Percentiles rank a stretch among this genome's conserved stretches.
These are phyloP conservation scores for Agrocybe praecox DNA, from an alignment of 768 basidiomycete species.

Conservation along the genomic window DNA sequence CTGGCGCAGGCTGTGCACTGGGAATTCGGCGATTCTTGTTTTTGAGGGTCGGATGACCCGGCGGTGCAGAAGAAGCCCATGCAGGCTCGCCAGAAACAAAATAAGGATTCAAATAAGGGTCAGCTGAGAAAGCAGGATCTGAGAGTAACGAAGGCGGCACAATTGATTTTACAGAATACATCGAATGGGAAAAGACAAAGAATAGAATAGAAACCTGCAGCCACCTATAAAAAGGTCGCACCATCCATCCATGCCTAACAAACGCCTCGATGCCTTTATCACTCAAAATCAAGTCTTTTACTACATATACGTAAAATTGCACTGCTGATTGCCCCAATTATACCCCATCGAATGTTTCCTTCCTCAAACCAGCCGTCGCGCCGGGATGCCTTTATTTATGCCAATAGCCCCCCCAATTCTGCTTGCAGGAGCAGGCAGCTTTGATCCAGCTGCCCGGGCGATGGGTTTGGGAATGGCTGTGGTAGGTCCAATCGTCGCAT, in stretches of 20 bases:
- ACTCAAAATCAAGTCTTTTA: no score
- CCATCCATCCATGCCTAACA: not conserved
- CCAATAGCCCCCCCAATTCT: conserved; percentile 18
- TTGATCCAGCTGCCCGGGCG: conserved; percentile 19
- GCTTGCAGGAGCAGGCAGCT: conserved; percentile 23
- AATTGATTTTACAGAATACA: conserved; percentile 22
- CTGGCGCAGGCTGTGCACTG: conserved; percentile 8
- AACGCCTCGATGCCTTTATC: no score
- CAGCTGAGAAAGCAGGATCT: conserved; percentile 60
- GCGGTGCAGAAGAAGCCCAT: conserved; percentile 26
- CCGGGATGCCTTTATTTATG: conserved; percentile 4
- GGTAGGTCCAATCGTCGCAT: conserved; percentile 17
- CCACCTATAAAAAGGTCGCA: not conserved
- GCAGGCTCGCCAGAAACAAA: conserved; percentile 29
- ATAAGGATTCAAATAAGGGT: conserved; percentile 54
- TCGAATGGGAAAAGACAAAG: conserved; percentile 7
- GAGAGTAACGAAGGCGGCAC: conserved; percentile 35
- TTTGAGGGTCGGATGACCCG: conserved; percentile 33
- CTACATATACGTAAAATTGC: no score
- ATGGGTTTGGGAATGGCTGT: conserved; percentile 32
- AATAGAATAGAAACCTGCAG: not conserved
- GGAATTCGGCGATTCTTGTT: conserved; percentile 17
- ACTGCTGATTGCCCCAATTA: no score
- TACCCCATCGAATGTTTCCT: not conserved
- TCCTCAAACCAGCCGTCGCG: conserved; percentile 5